A percentile compares a stretch with the other conserved stretches of the same genome.
phyloP scores from a whole-genome alignment of 2,329 filamentous ascomycete genomes.

The Metarhizium humberi region DNA sequence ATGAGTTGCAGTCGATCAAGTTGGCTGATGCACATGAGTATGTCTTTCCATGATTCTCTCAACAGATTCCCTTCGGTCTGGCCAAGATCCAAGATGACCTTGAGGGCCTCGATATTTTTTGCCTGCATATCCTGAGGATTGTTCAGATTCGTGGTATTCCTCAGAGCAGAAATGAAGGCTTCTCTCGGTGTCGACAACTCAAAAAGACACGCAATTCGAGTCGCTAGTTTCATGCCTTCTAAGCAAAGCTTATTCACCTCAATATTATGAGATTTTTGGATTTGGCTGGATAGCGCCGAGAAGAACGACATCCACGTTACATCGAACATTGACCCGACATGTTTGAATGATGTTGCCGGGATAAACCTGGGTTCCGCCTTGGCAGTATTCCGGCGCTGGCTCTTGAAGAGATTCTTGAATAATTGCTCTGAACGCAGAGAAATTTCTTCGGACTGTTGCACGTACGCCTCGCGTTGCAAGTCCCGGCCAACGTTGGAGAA shows the following conservation, averaged over 20 bases:
- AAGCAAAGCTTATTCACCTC: conserved; percentile 89
- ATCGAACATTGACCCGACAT: conserved; percentile 97
- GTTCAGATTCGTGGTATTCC: conserved; percentile 91
- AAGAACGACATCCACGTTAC: conserved; percentile 99
- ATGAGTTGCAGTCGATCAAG: conserved; percentile 92
- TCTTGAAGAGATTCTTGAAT: conserved; percentile 87
- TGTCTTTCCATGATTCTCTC: conserved; percentile 87
- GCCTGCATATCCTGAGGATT: conserved; percentile 91
- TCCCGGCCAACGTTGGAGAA: conserved; percentile 88
- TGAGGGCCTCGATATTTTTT: conserved; percentile 93
- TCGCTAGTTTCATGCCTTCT: conserved; percentile 90
- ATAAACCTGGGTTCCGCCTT: conserved; percentile 70
- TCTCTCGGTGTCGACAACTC: conserved; percentile 87
- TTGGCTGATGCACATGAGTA: conserved; percentile 91
- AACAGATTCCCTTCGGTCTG: conserved; percentile 87
- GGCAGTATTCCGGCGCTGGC: conserved; percentile 71
- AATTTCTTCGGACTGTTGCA: conserved; percentile 94
- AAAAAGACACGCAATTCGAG: conserved; percentile 87
- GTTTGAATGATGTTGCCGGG: conserved; percentile 84
- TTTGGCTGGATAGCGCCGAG: conserved; percentile 84
- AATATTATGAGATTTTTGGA: conserved; percentile 86
- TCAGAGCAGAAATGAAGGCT: conserved; percentile 86
- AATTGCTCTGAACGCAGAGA: conserved; percentile 64
- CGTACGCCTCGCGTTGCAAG: conserved; percentile 82
- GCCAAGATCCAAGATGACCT: conserved; percentile 83